These are phyloP conservation scores for Hylodesmum podocarpum DNA, from an alignment of 306 rosid genomes.

Conservation along the genomic window DNA sequence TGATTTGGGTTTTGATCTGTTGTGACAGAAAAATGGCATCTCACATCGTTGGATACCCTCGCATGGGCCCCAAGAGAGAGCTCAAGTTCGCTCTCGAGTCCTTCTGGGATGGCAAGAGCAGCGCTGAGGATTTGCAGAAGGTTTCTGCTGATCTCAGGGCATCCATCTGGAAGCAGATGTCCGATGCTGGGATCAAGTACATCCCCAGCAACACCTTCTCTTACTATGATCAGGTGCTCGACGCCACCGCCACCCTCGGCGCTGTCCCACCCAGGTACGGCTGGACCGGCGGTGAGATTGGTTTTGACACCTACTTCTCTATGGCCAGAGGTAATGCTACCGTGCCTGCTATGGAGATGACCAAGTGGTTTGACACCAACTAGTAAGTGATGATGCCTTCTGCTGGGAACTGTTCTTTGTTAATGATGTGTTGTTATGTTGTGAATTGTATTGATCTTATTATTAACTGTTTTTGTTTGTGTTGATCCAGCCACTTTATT, in stretches of 20 bases:
- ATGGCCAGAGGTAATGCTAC: conserved; percentile 98
- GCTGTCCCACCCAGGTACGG: conserved; percentile 90
- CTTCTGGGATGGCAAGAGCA: conserved; percentile 90
- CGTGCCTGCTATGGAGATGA: conserved; percentile 97
- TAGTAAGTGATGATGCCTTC: conserved; percentile 57
- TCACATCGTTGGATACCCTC: conserved; percentile 92
- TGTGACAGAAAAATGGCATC: conserved; percentile 72
- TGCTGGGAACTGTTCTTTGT: not conserved
- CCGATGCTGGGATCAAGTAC: conserved; percentile 75
- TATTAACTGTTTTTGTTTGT: conserved; percentile 16
- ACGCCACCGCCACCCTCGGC: conserved; percentile 78
- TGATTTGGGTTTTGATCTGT: conserved; percentile 26
- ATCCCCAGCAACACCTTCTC: conserved; percentile 91
- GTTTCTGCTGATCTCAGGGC: conserved; percentile 76
- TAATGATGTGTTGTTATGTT: not conserved
- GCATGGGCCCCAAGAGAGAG: conserved; percentile 98
- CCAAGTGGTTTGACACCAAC: conserved; percentile 98
- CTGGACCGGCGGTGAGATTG: conserved; percentile 87
- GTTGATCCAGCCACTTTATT: conserved; percentile 78
- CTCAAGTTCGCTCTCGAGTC: conserved; percentile 91
- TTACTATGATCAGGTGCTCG: conserved; percentile 80
- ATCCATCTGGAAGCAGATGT: conserved; percentile 91
- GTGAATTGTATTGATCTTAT: not conserved
- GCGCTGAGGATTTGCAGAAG: conserved; percentile 78
- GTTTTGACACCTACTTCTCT: conserved; percentile 76